These are phyloP conservation scores for Spiromastix sp. DNA, from an alignment of 2,329 filamentous ascomycete species.

Conservation along the genomic window DNA sequence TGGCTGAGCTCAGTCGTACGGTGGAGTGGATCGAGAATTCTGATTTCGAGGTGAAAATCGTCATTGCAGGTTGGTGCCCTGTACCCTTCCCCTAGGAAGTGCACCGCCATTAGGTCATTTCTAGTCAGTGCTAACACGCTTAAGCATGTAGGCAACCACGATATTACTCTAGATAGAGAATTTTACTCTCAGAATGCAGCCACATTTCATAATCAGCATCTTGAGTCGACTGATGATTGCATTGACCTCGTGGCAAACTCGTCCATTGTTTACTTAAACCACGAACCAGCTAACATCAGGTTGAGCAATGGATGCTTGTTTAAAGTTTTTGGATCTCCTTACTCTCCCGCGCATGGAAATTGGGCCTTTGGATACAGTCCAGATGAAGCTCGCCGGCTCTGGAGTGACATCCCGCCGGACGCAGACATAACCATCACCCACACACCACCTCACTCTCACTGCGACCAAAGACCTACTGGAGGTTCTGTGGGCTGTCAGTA, in stretches of 20 bases:
- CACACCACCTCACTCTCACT: slow-evolving; percentile 42
- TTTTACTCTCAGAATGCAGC: slow-evolving; percentile 36
- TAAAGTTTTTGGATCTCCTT: slow-evolving; percentile 50
- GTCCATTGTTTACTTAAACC: slow-evolving; percentile 43
- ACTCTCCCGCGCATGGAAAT: slow-evolving; percentile 35
- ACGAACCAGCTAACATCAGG: slow-evolving; percentile 35
- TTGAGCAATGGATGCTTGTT: slow-evolving; percentile 36
- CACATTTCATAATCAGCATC: slow-evolving; percentile 34
- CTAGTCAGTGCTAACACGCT: slow-evolving; percentile 1
- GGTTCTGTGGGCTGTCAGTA: slow-evolving; percentile 38
- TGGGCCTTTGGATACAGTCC: slow-evolving; percentile 48
- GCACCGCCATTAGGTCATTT: background rate
- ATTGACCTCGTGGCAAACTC: slow-evolving; percentile 33
- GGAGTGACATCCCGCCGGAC: slow-evolving; percentile 41
- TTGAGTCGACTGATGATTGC: slow-evolving; percentile 36
- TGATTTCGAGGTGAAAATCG: slow-evolving; percentile 45
- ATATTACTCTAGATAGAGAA: slow-evolving; percentile 41
- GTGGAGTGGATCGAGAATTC: slow-evolving; percentile 43
- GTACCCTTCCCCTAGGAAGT: background rate
- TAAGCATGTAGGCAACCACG: slow-evolving; percentile 43
- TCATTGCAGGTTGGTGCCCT: slow-evolving; percentile 38
- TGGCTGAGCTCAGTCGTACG: slow-evolving; percentile 40
- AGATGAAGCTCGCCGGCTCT: slow-evolving; percentile 33
- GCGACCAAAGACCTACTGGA: slow-evolving; percentile 30
- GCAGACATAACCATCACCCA: slow-evolving; percentile 48